These are phyloP conservation scores for Blastomyces gilchristii DNA, from an alignment of 2,329 filamentous ascomycete species.

Conservation along the genomic window DNA sequence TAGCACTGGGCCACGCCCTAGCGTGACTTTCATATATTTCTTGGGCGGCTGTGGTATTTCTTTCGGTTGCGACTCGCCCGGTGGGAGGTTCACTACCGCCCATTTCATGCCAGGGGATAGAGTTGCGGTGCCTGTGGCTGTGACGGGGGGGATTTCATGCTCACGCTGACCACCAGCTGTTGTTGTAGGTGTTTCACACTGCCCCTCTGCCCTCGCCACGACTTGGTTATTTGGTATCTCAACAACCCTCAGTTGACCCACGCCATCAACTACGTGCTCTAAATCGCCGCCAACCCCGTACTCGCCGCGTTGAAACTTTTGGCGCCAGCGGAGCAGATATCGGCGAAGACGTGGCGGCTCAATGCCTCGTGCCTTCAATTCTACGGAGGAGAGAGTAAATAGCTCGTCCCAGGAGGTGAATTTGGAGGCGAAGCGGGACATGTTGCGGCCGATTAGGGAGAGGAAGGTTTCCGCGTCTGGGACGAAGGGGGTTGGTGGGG, in stretches of 20 bases:
- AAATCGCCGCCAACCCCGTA: slow-evolving; percentile 79
- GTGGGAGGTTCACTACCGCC: slow-evolving; percentile 51
- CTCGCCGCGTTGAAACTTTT: slow-evolving; percentile 67
- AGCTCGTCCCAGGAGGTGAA: slow-evolving; percentile 84
- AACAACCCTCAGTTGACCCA: slow-evolving; percentile 48
- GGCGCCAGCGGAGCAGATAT: slow-evolving; percentile 80
- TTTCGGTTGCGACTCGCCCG: slow-evolving; percentile 46
- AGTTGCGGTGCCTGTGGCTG: slow-evolving; percentile 33
- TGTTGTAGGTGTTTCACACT: slow-evolving; percentile 3
- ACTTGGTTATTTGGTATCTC: slow-evolving; percentile 38
- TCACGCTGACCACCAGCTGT: neutral
- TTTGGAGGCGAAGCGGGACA: slow-evolving; percentile 72
- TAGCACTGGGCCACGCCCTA: slow-evolving; percentile 59
- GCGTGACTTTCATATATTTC: slow-evolving; percentile 54
- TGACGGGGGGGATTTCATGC: slow-evolving; percentile 1
- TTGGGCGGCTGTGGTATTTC: slow-evolving; percentile 36
- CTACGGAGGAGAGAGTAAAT: slow-evolving; percentile 65
- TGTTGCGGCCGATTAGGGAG: slow-evolving; percentile 76
- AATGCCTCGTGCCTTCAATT: slow-evolving; percentile 74
- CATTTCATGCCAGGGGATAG: slow-evolving; percentile 46
- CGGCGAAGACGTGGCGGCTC: slow-evolving; percentile 72
- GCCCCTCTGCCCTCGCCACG: slow-evolving; percentile 22
- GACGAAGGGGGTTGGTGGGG: slow-evolving; percentile 70
- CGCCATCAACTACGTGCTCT: slow-evolving; percentile 55
- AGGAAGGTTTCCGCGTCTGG: slow-evolving; percentile 81